These are phyloP conservation scores for Schoenoplectus triqueter DNA, from an alignment of 202 grass and related monocot genomes.

Conservation along the genomic window DNA sequence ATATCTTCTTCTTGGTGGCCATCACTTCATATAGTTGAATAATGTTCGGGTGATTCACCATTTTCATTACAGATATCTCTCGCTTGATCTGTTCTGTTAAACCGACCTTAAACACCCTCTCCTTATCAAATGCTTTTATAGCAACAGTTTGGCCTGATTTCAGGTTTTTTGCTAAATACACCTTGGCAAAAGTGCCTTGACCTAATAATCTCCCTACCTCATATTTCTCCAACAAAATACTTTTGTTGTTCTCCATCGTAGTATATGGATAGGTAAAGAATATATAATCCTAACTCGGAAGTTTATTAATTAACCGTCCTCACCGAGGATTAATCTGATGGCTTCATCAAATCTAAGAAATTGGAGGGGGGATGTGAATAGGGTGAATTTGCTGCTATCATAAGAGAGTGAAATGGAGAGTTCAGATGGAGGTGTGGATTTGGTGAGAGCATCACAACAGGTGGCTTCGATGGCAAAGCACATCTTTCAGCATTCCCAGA, in stretches of 20 bases:
- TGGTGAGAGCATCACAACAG: slow-evolving; percentile 36
- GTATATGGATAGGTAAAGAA: neutral
- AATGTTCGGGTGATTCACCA: slow-evolving; percentile 74
- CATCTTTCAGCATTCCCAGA: slow-evolving; percentile 97
- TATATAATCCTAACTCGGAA: slow-evolving; percentile 14
- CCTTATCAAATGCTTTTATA: slow-evolving; percentile 86
- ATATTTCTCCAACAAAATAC: slow-evolving; percentile 63
- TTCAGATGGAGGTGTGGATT: slow-evolving; percentile 22
- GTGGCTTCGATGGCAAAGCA: slow-evolving; percentile 54
- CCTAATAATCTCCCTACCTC: slow-evolving; percentile 80
- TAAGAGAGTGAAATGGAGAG: slow-evolving; percentile 36
- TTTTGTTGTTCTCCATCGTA: slow-evolving; percentile 52
- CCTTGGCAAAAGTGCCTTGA: slow-evolving; percentile 85
- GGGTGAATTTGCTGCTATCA: slow-evolving; percentile 41
- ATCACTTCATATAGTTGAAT: slow-evolving; percentile 92
- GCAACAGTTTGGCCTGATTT: slow-evolving; percentile 63
- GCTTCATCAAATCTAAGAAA: slow-evolving; percentile 47
- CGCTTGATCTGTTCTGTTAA: slow-evolving; percentile 78
- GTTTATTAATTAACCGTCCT: slow-evolving; percentile 59
- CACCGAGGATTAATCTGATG: slow-evolving; percentile 52
- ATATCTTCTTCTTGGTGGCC: slow-evolving; percentile 80
- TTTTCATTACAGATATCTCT: slow-evolving; percentile 80
- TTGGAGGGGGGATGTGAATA: slow-evolving; percentile 41
- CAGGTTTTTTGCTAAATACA: slow-evolving; percentile 71
- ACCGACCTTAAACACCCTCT: slow-evolving; percentile 59